phyloP scores from a whole-genome alignment of 2,329 filamentous ascomycete genomes.

The Trichoderma arundinaceum region DNA sequence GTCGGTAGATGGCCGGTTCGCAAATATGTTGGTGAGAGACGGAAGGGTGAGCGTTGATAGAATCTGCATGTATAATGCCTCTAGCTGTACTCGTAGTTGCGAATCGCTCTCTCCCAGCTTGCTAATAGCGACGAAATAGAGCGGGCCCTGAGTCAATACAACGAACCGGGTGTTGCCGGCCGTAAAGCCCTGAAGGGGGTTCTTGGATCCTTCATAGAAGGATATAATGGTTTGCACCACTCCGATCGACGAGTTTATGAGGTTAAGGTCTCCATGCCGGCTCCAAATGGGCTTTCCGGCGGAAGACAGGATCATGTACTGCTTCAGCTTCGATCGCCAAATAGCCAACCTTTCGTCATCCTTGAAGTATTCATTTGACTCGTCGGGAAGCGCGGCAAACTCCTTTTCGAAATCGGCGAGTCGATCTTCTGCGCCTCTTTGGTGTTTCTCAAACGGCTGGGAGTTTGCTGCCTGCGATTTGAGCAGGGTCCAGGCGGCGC shows the following conservation, averaged over 20 bases:
- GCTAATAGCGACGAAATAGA: slow-evolving; percentile 94
- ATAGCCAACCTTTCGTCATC: slow-evolving; percentile 67
- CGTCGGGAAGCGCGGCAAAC: slow-evolving; percentile 75
- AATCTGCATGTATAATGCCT: slow-evolving; percentile 98
- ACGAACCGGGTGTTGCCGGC: slow-evolving; percentile 89
- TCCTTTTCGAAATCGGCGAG: slow-evolving; percentile 75
- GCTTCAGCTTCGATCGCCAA: slow-evolving; percentile 94
- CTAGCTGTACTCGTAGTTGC: slow-evolving; percentile 85
- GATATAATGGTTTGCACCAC: slow-evolving; percentile 98
- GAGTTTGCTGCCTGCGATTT: slow-evolving; percentile 65
- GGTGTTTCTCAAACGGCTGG: slow-evolving; percentile 64
- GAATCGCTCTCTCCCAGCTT: slow-evolving; percentile 88
- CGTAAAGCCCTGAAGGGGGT: slow-evolving; percentile 80
- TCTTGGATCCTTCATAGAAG: slow-evolving; percentile 83
- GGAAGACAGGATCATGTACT: slow-evolving; percentile 94
- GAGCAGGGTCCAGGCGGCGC: slow-evolving; percentile 71
- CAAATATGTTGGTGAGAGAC: slow-evolving; percentile 84
- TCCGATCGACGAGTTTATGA: slow-evolving; percentile 93
- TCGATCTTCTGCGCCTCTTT: slow-evolving; percentile 53
- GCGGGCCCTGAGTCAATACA: slow-evolving; percentile 79
- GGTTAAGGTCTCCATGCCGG: slow-evolving; percentile 84
- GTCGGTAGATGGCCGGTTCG: slow-evolving; percentile 89
- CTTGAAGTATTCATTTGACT: slow-evolving; percentile 47
- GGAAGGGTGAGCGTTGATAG: slow-evolving; percentile 92
- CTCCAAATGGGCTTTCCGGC: slow-evolving; percentile 98